Conservation (phyloP, 1,139 yeast species). For the Arxiozyma telluris region DNA sequence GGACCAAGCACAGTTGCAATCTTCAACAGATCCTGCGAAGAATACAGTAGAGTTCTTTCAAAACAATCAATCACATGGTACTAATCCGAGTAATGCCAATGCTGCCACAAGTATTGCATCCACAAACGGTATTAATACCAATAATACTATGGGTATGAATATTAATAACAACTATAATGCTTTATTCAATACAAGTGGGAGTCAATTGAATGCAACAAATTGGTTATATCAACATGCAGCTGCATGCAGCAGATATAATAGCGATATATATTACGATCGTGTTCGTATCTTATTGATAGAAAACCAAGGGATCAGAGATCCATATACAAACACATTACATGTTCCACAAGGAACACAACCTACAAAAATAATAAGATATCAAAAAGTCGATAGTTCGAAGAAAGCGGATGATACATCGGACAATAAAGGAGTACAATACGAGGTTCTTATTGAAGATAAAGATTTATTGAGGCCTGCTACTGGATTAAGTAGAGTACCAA, state of each 20-base stretch:
- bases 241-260: conserved; percentile 64
- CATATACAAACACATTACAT: conserved; percentile 71
- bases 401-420: conserved; percentile 6
- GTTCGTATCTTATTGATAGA: conserved; percentile 37
- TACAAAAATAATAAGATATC: conserved; percentile 33
- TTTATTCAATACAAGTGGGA: conserved; percentile 20
- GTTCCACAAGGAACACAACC: conserved; percentile 77
- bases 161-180: conserved; percentile 15
- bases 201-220: conserved; percentile 51
- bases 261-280: conserved; percentile 52
- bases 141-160: background rate
- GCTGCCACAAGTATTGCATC: conserved; percentile 23
- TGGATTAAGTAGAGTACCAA: conserved; percentile 54
- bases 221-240: conserved; percentile 85
- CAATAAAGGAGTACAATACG: conserved; percentile 30
- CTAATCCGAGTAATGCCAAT: conserved; percentile 19
- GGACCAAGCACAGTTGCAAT: conserved; percentile 1
- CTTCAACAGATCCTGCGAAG: conserved; percentile 21
- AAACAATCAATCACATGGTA: conserved; percentile 12
- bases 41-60: conserved; percentile 30
- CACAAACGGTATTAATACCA: background rate
- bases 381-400: conserved; percentile 21
- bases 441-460: conserved; percentile 43
- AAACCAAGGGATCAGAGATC: conserved; percentile 60
- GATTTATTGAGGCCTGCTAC: conserved; percentile 42